Conservation (phyloP, 495 filamentous ascomycete genomes). For the Talaromyces borbonicus region DNA sequence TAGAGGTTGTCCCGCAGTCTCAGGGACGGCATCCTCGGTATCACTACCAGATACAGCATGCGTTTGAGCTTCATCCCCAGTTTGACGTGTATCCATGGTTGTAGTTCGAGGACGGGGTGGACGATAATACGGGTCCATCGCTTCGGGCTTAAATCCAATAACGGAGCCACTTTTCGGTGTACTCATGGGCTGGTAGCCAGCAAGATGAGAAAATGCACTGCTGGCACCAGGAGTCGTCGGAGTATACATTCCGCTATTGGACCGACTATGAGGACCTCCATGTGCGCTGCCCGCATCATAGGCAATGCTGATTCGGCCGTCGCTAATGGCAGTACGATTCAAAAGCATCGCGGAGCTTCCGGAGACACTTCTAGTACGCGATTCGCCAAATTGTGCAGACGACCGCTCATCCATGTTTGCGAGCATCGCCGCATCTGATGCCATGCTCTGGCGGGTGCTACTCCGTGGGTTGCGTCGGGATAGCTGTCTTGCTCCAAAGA, state of each 20-base stretch:
- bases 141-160: constrained; percentile 33
- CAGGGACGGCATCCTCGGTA: constrained; percentile 24
- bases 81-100: constrained; percentile 41
- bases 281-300: constrained; percentile 39
- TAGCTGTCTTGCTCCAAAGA: constrained; percentile 87
- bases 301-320: constrained; percentile 34
- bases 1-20: constrained; percentile 30
- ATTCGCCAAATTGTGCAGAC: constrained; percentile 54
- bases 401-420: constrained; percentile 52
- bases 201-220: constrained; percentile 59
- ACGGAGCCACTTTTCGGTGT: constrained; percentile 35
- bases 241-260: constrained; percentile 45
- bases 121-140: constrained; percentile 71
- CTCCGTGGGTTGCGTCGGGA: constrained; percentile 61
- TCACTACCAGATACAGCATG: constrained; percentile 31
- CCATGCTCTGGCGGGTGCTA: constrained; percentile 61
- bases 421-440: constrained; percentile 73
- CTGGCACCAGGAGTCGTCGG: constrained; percentile 58
- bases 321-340: constrained; percentile 40
- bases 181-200: constrained; percentile 36
- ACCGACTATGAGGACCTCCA: constrained; percentile 36
- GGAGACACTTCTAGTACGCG: constrained; percentile 69
- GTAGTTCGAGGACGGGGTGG: constrained; percentile 61
- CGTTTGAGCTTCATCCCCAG: constrained; percentile 30
- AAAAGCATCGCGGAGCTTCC: constrained; percentile 72